Evolutionary conservation across 345 rosid genomes (phyloP), one percentile per base, ranked within the genome.

Genomic region (Melastoma malabathricum): DNA sequence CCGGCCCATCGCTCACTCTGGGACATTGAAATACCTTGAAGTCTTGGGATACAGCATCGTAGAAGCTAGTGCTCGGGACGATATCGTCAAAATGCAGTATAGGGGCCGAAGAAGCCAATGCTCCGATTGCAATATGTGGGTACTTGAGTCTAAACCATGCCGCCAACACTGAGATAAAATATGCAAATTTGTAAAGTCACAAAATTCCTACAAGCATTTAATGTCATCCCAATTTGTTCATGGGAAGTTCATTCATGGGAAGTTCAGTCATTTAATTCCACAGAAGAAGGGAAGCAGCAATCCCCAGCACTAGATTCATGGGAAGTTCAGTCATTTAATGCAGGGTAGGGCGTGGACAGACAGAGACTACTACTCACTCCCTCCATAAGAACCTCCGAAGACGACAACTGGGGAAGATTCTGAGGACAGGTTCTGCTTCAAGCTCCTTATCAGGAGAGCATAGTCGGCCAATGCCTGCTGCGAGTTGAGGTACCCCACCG

Each of bases 341-440:
- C 14, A 5, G 19, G 10, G 22, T 15, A 48, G 14, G n/a, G 29
- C 44, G 13, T 19, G 49, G 43, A 47, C 16, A 13, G 54, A 22
- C 18, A 27, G 39, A 29, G 51, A 50, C 31, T 3, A 6, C 4
- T 3, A 47, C 68, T 70, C 70, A 80, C 96, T 83, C 79, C 93
- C 96, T 66, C 96, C 96, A 67, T 83, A 86, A 51, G 96, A 86
- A 41, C 84, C 96, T 55, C 96, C 96, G 53, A 86, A 81, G 72
- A 78, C 86, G 52, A 86, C 77, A 15, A 83, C 89, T 10, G 96
- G 86, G 3, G 96, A 83, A 27, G 76, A 64, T 64, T 86, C 86
- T 6, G 89, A 75, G 22, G 84, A 71, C 46, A 86, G 73, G 44
- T 86, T 78, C 48, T 75, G 75, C 75, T 86, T 86, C 72, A 83